Evolutionary conservation across 2,329 filamentous ascomycete genomes (phyloP).

Genomic region (Trichothecium roseum): DNA sequence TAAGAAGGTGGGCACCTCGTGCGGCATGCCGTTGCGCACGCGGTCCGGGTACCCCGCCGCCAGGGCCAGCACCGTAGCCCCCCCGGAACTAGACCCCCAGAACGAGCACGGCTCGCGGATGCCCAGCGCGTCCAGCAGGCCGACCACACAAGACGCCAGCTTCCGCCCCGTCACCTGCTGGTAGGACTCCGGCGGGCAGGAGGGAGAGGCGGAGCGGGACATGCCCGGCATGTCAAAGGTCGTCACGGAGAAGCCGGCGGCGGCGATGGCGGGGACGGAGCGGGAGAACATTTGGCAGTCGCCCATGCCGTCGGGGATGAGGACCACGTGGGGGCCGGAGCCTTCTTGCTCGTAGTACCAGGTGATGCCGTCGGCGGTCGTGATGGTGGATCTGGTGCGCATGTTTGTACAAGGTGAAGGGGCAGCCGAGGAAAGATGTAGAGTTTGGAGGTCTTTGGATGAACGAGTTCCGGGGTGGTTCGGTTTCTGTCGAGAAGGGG

Average conservation of each 20-base stretch:
- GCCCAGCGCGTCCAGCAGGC: not conserved
- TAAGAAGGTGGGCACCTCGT: constrained; percentile 1
- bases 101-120: not conserved
- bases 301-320: constrained; percentile 1
- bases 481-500: too few relatives aligned
- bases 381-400: constrained; percentile 1
- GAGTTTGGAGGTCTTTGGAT: too few relatives aligned
- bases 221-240: constrained; percentile 4
- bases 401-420: too few relatives aligned
- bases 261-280: constrained; percentile 1
- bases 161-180: constrained; percentile 1
- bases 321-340: constrained; percentile 1
- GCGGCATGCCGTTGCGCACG: constrained; percentile 2
- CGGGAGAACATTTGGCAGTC: constrained; percentile 2
- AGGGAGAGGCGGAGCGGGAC: constrained; percentile 2
- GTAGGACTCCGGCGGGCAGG: constrained; percentile 1
- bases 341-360: constrained; percentile 5
- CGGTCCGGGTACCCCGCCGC: not conserved
- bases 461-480: too few relatives aligned
- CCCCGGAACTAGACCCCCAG: constrained; percentile 3
- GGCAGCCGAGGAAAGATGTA: too few relatives aligned
- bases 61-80: not conserved
- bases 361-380: not conserved
- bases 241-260: constrained; percentile 1
- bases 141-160: constrained; percentile 1